A percentile compares a stretch with the other conserved stretches of the same genome.
Evolutionary conservation across 2,329 filamentous ascomycete species (phyloP).

Genomic region (Aspergillus brunneoviolaceus): DNA sequence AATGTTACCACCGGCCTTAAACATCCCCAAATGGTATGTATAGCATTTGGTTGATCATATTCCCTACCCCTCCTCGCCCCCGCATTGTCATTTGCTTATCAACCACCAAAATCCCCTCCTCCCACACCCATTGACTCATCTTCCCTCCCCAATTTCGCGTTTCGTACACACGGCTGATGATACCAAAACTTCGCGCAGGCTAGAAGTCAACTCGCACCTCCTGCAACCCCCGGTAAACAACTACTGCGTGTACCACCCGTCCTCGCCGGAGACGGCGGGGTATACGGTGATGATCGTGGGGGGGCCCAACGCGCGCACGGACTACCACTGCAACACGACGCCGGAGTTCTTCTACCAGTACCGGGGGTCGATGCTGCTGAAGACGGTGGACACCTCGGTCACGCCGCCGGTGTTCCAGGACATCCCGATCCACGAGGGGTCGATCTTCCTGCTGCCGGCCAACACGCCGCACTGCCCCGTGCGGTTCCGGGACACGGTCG

Average conservation of each 20-base stretch:
- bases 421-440: conserved; percentile 85
- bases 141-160: not conserved
- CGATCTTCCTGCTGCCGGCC: conserved; percentile 88
- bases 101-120: conserved; percentile 14
- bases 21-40: conserved; percentile 48
- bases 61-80: not conserved
- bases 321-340: conserved; percentile 97
- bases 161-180: not conserved
- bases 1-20: conserved; percentile 43
- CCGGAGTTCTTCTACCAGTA: conserved; percentile 99
- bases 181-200: conserved; percentile 54
- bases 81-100: not conserved
- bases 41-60: too few relatives aligned
- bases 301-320: conserved; percentile 90
- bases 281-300: conserved; percentile 93
- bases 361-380: conserved; percentile 88
- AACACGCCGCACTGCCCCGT: conserved; percentile 97
- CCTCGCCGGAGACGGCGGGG: conserved; percentile 72
- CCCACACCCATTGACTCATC: conserved; percentile 11
- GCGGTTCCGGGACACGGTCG: conserved; percentile 89
- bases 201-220: conserved; percentile 86
- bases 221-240: conserved; percentile 95
- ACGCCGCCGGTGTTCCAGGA: conserved; percentile 67
- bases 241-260: conserved; percentile 84
- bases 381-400: conserved; percentile 70